Conservation (phyloP, 495 filamentous ascomycete genomes). For the Aspergillus bertholletiae region DNA sequence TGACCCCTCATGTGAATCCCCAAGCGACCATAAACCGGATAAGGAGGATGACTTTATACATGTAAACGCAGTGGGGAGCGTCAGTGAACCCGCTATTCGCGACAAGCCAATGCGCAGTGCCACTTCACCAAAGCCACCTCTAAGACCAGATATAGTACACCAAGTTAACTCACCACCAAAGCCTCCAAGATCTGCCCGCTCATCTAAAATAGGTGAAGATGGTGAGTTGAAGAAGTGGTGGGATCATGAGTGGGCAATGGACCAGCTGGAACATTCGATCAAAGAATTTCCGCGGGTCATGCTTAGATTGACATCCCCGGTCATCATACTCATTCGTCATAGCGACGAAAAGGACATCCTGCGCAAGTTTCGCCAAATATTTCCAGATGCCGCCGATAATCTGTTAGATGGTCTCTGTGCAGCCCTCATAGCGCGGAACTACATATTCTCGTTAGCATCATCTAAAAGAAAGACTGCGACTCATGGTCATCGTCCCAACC, state of each 20-base stretch:
- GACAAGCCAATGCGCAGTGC: slow-evolving; percentile 20
- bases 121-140: slow-evolving; percentile 4
- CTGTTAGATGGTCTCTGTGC: slow-evolving; percentile 62
- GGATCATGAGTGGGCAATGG: slow-evolving; percentile 46
- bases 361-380: slow-evolving; percentile 54
- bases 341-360: slow-evolving; percentile 35
- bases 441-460: slow-evolving; percentile 42
- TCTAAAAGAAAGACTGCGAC: slow-evolving; percentile 22
- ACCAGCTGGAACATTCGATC: slow-evolving; percentile 41
- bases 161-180: slow-evolving; percentile 13
- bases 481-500: slow-evolving; percentile 15
- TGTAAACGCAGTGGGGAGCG: slow-evolving; percentile 26
- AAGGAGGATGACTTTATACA: slow-evolving; percentile 33
- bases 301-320: slow-evolving; percentile 44
- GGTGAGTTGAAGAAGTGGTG: slow-evolving; percentile 33
- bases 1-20: slow-evolving; percentile 25
- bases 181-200: slow-evolving; percentile 17
- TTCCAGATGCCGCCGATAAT: slow-evolving; percentile 50
- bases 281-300: slow-evolving; percentile 42
- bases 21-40: slow-evolving; percentile 22
- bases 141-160: slow-evolving; percentile 21
- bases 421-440: slow-evolving; percentile 60
- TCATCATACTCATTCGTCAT: slow-evolving; percentile 39
- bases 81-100: slow-evolving; percentile 25
- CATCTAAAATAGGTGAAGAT: slow-evolving; percentile 27